Evolutionary conservation across 306 rosid genomes (phyloP).

Genomic region (Prunus campanulata): DNA sequence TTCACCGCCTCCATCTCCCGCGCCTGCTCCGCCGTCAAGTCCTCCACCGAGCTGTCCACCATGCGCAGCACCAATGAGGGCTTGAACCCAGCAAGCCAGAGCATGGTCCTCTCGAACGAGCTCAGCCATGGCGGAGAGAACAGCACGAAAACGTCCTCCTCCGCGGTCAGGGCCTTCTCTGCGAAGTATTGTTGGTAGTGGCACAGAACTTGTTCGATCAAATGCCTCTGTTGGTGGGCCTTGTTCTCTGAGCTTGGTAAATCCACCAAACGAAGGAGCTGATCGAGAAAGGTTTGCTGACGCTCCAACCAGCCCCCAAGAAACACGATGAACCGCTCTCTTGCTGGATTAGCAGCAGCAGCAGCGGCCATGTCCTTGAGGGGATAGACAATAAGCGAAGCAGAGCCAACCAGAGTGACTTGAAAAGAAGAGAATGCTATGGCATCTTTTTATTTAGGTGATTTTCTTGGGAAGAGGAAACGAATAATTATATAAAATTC

Average conservation of each 20-base stretch:
- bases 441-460: background rate
- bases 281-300: conserved; percentile 15
- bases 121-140: conserved; percentile 43
- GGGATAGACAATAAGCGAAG: background rate
- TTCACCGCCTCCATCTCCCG: conserved; percentile 4
- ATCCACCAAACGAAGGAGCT: background rate
- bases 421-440: background rate
- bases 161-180: conserved; percentile 15
- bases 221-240: background rate
- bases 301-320: conserved; percentile 24
- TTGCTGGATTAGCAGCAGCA: background rate
- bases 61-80: conserved; percentile 27
- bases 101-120: conserved; percentile 28
- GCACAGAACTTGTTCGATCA: conserved; percentile 33
- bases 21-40: conserved; percentile 14
- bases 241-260: background rate
- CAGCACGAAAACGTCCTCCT: conserved; percentile 29
- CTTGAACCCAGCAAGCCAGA: conserved; percentile 43
- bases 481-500: background rate
- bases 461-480: background rate
- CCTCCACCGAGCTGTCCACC: conserved; percentile 16
- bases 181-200: conserved; percentile 39
- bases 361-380: background rate
- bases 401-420: background rate
- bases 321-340: conserved; percentile 9